Evolutionary conservation across 73 alveolate species (phyloP), one percentile per base, ranked within the genome.

Genomic region (Effrenium voratum): DNA sequence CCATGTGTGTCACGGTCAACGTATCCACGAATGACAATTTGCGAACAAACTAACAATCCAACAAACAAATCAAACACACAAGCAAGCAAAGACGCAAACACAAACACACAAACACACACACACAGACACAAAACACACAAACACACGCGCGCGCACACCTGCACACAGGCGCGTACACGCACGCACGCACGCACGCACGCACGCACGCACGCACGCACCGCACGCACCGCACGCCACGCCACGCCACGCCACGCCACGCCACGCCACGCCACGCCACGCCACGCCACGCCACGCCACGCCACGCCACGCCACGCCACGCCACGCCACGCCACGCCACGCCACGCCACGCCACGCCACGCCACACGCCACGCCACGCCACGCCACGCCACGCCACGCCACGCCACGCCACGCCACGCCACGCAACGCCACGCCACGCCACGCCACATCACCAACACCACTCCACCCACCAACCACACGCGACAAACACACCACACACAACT

Each of bases 171-270:
- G n/a, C n/a, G n/a, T n/a, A n/a, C n/a, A n/a, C 79, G 41, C 79
- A 66, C 79, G 38, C 79, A 15, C 79, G 79, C 79, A 66, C 79
- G 79, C 79, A 66, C 79, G 79, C 79, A 66, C 79, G 79, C 79
- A 10, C 79, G 79, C 79, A 10, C 79, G 79, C 79, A 10, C 44
- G 79, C 41, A 10, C 79, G 24, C 79, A 10, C 40, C 8, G 40
- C 34, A 12, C 44, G 40, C 34, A 36, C 44, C 79, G 41, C 79
- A 8, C 79, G 41, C 79, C 44, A 5, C 13, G 40, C 44, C 79
- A 26, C 79, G 79, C 79, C 34, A 15, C 40, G 40, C 34, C 79
- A 36, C 79, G 13, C 79, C 19, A 8, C 63, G 63, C 8, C 63
- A 8, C 8, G 26, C 63, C 19, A 8, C 63, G 63, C 63, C 63